Evolutionary conservation across 768 basidiomycete genomes (phyloP).

Genomic region (Amanita rimosa): DNA sequence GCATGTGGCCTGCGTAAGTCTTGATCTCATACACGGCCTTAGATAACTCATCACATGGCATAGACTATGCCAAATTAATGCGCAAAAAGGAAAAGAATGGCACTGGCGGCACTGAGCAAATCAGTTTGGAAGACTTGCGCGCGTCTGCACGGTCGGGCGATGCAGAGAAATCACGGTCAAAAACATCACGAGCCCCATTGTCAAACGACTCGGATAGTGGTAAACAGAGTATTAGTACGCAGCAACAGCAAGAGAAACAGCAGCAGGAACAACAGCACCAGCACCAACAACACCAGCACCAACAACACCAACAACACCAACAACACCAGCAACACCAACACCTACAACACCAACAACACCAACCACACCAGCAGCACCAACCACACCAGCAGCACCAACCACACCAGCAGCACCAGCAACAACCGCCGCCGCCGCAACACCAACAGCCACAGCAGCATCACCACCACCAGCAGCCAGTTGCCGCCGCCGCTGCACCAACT

Average conservation of each 20-base stretch:
- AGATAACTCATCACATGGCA: not conserved
- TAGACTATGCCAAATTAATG: slow-evolving; percentile 78
- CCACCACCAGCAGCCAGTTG: too few relatives aligned
- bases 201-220: slow-evolving; percentile 16
- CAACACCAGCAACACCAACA: not conserved
- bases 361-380: not conserved
- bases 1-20: slow-evolving; percentile 76
- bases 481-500: not conserved
- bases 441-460: too few relatives aligned
- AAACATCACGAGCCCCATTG: slow-evolving; percentile 17
- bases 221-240: slow-evolving; percentile 15
- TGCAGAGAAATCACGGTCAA: slow-evolving; percentile 21
- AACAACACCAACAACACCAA: not conserved
- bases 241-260: slow-evolving; percentile 2
- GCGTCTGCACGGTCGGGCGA: slow-evolving; percentile 59
- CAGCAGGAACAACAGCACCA: not conserved
- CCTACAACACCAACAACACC: not conserved
- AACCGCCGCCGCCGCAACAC: not conserved
- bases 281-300: slow-evolving; percentile 1
- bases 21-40: not conserved
- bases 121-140: slow-evolving; percentile 68
- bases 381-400: not conserved
- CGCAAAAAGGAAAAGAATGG: slow-evolving; percentile 64
- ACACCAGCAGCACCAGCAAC: not conserved
- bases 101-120: slow-evolving; percentile 45